Percentiles rank a stretch among this genome's conserved stretches.
phyloP scores from a whole-genome alignment of 768 basidiomycete species.

The Chiua virens region DNA sequence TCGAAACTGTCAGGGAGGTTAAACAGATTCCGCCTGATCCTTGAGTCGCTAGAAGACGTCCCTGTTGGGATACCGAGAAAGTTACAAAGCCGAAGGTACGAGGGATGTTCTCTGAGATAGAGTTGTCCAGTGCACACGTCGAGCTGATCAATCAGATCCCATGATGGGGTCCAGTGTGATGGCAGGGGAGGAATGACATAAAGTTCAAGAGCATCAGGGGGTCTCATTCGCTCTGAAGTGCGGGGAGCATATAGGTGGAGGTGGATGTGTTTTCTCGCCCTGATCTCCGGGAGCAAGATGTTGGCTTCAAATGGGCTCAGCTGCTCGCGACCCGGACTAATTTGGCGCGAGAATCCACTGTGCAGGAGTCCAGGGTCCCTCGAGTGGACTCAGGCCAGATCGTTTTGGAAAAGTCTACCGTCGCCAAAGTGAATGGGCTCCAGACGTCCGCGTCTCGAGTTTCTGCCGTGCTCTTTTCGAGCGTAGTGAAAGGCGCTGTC shows the following conservation, averaged over 20 bases:
- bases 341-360: background rate
- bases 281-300: background rate
- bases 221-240: background rate
- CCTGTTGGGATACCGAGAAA: background rate
- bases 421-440: constrained; percentile 2
- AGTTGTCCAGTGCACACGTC: too few species aligned
- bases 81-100: background rate
- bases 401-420: background rate
- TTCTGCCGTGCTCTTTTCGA: background rate
- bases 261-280: background rate
- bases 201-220: background rate
- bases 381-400: background rate
- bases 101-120: background rate
- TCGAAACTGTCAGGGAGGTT: too few species aligned
- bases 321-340: background rate
- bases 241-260: background rate
- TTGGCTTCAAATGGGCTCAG: constrained; percentile 3
- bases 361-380: background rate
- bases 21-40: too few species aligned
- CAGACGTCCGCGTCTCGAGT: too few species aligned
- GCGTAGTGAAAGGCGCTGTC: background rate
- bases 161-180: background rate
- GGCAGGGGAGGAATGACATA: background rate
- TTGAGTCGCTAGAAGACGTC: too few species aligned
- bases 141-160: background rate